phyloP scores from a whole-genome alignment of 148 eudicot species.

The Vaccinium corymbosum region DNA sequence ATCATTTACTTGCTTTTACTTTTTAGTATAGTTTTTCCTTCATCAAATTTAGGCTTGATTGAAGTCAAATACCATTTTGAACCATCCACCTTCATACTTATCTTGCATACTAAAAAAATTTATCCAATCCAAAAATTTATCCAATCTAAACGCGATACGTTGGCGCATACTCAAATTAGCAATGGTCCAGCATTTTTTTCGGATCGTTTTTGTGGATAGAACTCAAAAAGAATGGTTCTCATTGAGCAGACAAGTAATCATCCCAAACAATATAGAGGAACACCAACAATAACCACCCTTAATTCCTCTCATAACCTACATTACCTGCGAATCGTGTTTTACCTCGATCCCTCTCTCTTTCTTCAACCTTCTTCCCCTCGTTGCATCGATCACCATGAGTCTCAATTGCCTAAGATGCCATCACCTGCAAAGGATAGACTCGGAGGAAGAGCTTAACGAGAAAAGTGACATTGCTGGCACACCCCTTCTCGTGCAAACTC shows the following conservation, averaged over 20 bases:
- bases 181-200: not conserved
- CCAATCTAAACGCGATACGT: not conserved
- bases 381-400: constrained; percentile 18
- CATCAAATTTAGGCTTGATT: too few relatives aligned
- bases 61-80: not conserved
- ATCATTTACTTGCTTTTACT: too few relatives aligned
- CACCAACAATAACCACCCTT: not conserved
- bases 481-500: constrained; percentile 1
- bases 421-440: constrained; percentile 35
- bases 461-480: constrained; percentile 10
- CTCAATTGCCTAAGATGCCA: constrained; percentile 38
- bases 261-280: not conserved
- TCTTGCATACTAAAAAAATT: not conserved
- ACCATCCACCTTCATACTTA: not conserved
- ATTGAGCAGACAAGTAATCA: not conserved
- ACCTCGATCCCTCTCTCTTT: not conserved
- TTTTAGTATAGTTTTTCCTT: too few relatives aligned
- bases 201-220: not conserved
- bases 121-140: not conserved
- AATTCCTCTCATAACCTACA: not conserved
- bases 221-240: not conserved
- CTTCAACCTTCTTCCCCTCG: not conserved
- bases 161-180: constrained; percentile 4
- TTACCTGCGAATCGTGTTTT: not conserved
- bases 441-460: constrained; percentile 19